Evolutionary conservation across 2,329 filamentous ascomycete species (phyloP).

Genomic region (Ophiostoma montium): DNA sequence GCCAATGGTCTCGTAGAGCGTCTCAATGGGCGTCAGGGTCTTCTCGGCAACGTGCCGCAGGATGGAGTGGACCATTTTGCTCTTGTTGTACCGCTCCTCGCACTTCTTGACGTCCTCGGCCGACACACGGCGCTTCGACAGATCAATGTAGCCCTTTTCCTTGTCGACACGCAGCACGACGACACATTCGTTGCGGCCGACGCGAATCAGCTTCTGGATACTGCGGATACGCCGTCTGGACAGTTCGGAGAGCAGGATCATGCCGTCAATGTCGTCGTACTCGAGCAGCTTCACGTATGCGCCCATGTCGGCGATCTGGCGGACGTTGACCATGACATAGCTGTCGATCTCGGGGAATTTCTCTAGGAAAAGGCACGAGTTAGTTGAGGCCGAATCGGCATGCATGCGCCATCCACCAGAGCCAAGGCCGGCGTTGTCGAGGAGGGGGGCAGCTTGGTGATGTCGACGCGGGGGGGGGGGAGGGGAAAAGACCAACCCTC

Average conservation of each 20-base stretch:
- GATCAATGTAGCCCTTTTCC: constrained; percentile 97
- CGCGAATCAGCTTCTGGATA: constrained; percentile 98
- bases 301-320: constrained; percentile 98
- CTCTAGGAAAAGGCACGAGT: constrained; percentile 20
- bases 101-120: constrained; percentile 97
- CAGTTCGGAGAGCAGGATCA: constrained; percentile 96
- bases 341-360: constrained; percentile 93
- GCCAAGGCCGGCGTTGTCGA: background rate
- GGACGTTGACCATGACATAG: constrained; percentile 97
- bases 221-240: constrained; percentile 95
- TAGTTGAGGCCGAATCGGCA: background rate
- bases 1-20: constrained; percentile 82
- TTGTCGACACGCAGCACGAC: constrained; percentile 98
- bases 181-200: constrained; percentile 95
- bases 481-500: constrained; percentile 16
- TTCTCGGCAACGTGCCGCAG: constrained; percentile 98
- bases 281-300: constrained; percentile 98
- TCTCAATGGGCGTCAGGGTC: constrained; percentile 85
- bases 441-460: constrained; percentile 3
- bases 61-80: constrained; percentile 98
- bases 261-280: constrained; percentile 99
- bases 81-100: constrained; percentile 99
- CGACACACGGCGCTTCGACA: constrained; percentile 95
- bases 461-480: background rate
- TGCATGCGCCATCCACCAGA: background rate